phyloP scores from a whole-genome alignment of 2,329 filamentous ascomycete genomes.

The Periconia digitata region DNA sequence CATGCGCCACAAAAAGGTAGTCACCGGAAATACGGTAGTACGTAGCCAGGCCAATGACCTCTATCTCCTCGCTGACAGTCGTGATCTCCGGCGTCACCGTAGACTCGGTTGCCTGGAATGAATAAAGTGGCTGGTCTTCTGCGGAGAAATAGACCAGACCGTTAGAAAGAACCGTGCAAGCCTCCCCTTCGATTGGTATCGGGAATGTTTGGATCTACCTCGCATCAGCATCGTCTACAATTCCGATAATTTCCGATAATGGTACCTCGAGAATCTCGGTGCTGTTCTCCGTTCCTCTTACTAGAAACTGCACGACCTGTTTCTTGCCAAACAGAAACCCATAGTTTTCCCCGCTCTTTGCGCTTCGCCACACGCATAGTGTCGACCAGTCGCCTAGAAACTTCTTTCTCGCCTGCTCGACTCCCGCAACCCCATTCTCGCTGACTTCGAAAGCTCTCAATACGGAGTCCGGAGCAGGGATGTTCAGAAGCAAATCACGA shows the following conservation, averaged over 20 bases:
- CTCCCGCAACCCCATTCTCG: conserved; percentile 7
- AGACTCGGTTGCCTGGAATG: conserved; percentile 30
- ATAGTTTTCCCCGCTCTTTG: conserved; percentile 27
- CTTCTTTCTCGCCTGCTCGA: conserved; percentile 24
- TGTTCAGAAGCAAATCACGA: conserved; percentile 28
- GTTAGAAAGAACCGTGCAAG: conserved; percentile 20
- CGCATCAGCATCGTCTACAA: conserved; percentile 2
- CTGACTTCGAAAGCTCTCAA: conserved; percentile 26
- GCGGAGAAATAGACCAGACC: conserved; percentile 31
- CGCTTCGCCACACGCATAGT: conserved; percentile 30
- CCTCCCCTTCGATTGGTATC: conserved; percentile 29
- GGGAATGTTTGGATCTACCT: conserved; percentile 30
- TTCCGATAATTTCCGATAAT: background rate
- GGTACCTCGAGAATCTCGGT: conserved; percentile 29
- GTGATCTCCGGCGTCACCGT: conserved; percentile 18
- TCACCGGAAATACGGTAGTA: conserved; percentile 21
- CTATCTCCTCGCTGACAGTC: conserved; percentile 17
- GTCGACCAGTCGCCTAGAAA: conserved; percentile 34
- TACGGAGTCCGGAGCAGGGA: conserved; percentile 32
- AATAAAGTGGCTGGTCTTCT: conserved; percentile 28
- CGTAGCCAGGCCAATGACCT: conserved; percentile 23
- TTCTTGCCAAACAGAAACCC: conserved; percentile 35
- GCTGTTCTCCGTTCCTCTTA: conserved; percentile 12
- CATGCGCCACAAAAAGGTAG: conserved; percentile 28
- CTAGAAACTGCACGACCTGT: conserved; percentile 29